These are phyloP conservation scores for Entoloma clypeatum DNA, from an alignment of 1,284 basidiomycete species.

Conservation along the genomic window DNA sequence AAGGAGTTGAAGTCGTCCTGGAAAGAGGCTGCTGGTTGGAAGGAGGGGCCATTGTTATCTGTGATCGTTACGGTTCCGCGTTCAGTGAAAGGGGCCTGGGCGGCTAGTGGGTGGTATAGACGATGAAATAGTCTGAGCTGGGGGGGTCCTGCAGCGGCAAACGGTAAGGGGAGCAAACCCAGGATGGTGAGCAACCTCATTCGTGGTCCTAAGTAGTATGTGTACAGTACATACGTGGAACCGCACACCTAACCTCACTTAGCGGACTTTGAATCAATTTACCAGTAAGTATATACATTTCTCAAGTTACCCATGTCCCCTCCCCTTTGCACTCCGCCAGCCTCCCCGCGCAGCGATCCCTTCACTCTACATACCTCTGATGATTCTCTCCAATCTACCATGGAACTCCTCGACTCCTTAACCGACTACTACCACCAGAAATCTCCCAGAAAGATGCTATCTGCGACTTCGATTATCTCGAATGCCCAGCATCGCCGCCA, in stretches of 20 bases:
- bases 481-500: conserved; percentile 4
- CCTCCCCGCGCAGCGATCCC: conserved; percentile 17
- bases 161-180: conserved; percentile 14
- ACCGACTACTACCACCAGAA: conserved; percentile 64
- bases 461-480: too few relatives aligned
- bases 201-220: too few relatives aligned
- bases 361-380: conserved; percentile 12
- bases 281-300: conserved; percentile 20
- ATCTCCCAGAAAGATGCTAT: too few relatives aligned
- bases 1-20: conserved; percentile 42
- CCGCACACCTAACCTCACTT: too few relatives aligned
- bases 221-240: too few relatives aligned
- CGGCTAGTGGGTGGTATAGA: conserved; percentile 33
- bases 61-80: conserved; percentile 30
- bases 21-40: conserved; percentile 39
- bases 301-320: conserved; percentile 28
- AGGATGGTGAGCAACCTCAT: conserved; percentile 19
- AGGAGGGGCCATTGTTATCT: conserved; percentile 23
- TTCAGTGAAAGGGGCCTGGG: conserved; percentile 28
- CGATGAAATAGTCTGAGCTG: conserved; percentile 33
- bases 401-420: conserved; percentile 57
- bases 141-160: conserved; percentile 20
- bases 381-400: conserved; percentile 37
- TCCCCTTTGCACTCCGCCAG: conserved; percentile 30
- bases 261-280: too few relatives aligned